Percentiles rank a stretch among this genome's conserved stretches.
These are phyloP conservation scores for Gigaspora rosea DNA, from an alignment of 192 early-diverging fungal genomes.

Conservation along the genomic window DNA sequence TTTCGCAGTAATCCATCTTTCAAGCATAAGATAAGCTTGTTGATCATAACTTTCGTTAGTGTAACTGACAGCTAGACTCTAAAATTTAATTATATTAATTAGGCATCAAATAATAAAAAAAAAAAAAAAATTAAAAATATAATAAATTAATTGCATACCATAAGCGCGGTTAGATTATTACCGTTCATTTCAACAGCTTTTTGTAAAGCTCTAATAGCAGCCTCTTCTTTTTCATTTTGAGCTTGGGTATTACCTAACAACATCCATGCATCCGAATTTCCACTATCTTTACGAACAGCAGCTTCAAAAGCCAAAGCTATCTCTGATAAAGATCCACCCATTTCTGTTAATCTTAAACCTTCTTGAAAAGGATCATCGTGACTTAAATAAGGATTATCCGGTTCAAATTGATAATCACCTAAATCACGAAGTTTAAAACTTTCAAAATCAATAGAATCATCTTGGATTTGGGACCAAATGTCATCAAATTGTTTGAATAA, in stretches of 20 bases:
- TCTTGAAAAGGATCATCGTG: conserved; percentile 64
- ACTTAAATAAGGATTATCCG: conserved; percentile 70
- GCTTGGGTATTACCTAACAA: conserved; percentile 91
- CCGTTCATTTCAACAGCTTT: conserved; percentile 81
- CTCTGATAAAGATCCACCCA: conserved; percentile 74
- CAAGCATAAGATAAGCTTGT: conserved; percentile 89
- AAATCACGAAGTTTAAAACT: conserved; percentile 65
- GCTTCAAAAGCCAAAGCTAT: conserved; percentile 93
- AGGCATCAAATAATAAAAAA: not conserved
- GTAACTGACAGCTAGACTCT: conserved; percentile 88
- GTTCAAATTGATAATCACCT: conserved; percentile 82
- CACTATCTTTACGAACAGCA: conserved; percentile 74
- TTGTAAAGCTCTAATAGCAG: conserved; percentile 90
- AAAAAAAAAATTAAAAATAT: conserved; percentile 47
- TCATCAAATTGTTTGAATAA: conserved; percentile 50
- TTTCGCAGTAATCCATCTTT: conserved; percentile 80
- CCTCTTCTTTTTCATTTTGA: conserved; percentile 97
- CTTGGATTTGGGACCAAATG: conserved; percentile 53
- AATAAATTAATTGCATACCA: conserved; percentile 45
- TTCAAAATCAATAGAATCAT: conserved; percentile 42
- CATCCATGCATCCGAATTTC: conserved; percentile 84
- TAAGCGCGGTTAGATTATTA: conserved; percentile 60
- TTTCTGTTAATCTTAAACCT: conserved; percentile 53
- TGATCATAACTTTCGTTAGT: conserved; percentile 93
- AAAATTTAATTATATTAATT: not conserved